phyloP scores from a whole-genome alignment of 495 filamentous ascomycete genomes.

The Barbatosphaeria neglecta region DNA sequence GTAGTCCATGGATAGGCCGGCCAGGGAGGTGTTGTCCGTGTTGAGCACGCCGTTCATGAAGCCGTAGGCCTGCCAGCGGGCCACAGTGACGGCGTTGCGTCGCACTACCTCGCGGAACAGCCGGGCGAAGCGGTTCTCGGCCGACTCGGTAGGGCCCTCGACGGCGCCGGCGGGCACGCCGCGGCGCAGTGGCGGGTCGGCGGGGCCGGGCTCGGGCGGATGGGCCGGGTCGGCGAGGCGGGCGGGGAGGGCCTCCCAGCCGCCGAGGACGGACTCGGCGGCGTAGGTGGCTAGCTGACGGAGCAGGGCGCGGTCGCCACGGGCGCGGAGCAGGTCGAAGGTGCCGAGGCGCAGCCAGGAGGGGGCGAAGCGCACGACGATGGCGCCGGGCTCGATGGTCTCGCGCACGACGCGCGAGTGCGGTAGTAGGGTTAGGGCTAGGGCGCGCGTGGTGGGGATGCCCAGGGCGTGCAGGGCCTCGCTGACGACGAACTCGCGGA shows the following conservation, averaged over 20 bases:
- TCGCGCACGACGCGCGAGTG: constrained; percentile 64
- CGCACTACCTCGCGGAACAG: constrained; percentile 81
- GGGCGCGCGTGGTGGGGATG: constrained; percentile 76
- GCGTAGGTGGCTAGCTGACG: constrained; percentile 67
- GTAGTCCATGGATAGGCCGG: constrained; percentile 82
- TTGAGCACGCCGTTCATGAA: constrained; percentile 96
- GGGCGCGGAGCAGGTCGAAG: constrained; percentile 76
- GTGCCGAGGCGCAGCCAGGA: constrained; percentile 85
- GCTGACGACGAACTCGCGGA: constrained; percentile 85
- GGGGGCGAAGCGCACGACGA: constrained; percentile 85
- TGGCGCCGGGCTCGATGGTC: constrained; percentile 81
- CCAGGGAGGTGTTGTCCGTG: constrained; percentile 90
- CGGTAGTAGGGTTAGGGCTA: constrained; percentile 69
- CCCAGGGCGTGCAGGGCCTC: constrained; percentile 74
- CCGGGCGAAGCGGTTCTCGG: constrained; percentile 76
- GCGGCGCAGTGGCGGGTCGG: constrained; percentile 30
- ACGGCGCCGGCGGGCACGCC: constrained; percentile 43
- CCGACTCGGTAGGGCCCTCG: constrained; percentile 49
- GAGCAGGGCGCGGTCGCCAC: constrained; percentile 66
- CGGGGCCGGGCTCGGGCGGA: constrained; percentile 10
- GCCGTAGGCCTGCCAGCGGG: constrained; percentile 90
- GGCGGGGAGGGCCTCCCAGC: constrained; percentile 69
- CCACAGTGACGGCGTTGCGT: constrained; percentile 79
- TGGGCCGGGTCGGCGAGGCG: constrained; percentile 32
- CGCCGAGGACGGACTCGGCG: constrained; percentile 73